Base-by-base conservation (phyloP, 768 basidiomycete species). In the Pleurotus pulmonarius region DNA sequence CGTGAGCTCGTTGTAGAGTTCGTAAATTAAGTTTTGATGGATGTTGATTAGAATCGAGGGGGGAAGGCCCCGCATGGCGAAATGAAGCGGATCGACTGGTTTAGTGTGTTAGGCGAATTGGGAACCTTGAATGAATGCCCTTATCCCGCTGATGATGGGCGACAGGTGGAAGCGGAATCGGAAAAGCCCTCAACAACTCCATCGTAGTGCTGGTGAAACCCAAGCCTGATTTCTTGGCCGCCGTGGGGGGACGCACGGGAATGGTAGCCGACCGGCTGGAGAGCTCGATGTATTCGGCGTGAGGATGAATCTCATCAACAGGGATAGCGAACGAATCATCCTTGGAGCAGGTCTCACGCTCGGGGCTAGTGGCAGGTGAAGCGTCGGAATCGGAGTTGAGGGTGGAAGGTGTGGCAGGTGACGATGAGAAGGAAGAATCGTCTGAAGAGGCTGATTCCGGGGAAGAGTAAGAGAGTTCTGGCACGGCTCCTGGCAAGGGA, bases 151-250 rank as follows among this genome's bases (percentile, higher is more conserved):
- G 65, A 63, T 66, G 61, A 44, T 61, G 62, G 20, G 60, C 39
- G 8, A 57, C 46, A 25, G 56, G 40, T n/a, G 72, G 65, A 38
- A 72, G 55, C 11, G 81, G 79, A 58, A 82, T 63, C 24, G 81
- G 80, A 49, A 83, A 83, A 13, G 79, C 69, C 48, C 74, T 70
- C 24, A 82, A 70, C 3, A 82, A 60, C 1, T 82, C 80, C 62
- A 75, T 61, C 12, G 73, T 74, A 34, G 72, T 53, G 64, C 44
- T 73, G 67, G 5, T 73, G 71, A 16, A 75, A 67, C 29, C 51
- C 51, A 53, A 53, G 39, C 51, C 51, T n/a, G 69, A 64, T 13
- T 69, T 57, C 41, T 56, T 70, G 22, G 70, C 68, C 5, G 63
- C 24, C 5, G 54, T 25, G 44, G 57, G 59, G 38, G 59, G 63